Base-by-base conservation (phyloP, 2,329 filamentous ascomycete species). In the Davidsoniella neocaledoniae region DNA sequence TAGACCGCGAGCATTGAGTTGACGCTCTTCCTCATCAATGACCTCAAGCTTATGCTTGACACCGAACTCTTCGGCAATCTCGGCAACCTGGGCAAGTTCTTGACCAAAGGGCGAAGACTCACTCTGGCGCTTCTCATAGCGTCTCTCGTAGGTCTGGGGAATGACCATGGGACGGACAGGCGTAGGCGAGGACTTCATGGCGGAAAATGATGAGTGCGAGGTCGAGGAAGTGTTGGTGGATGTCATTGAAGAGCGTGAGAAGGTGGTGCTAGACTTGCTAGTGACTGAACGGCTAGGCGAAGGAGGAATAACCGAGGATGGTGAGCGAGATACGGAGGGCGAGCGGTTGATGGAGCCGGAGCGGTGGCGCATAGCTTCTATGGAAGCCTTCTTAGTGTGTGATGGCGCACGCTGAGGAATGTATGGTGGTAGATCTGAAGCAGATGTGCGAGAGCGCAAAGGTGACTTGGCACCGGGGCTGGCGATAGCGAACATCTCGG, bases 81-180 rank as follows among this genome's bases (percentile, higher is more conserved):
- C 91, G 48, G 87, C 86, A 21, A 96, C 85, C 65, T 96, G 83
- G 51, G 86, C 86, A 48, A 96, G 70, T 65, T 98, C 91, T 46
- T 82, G 80, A 48, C 86, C 86, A 59, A 96, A 96, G 0, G 90
- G 90, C 62, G 91, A 77, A 43, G 65, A 57, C 25, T 69, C 63
- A 60, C 66, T n/a, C 64, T 56, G 54, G 46, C 43, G 53, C 43
- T 21, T 40, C 29, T 52, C 50, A 10, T 51, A 51, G 40, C 26
- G 57, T 25, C 68, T 68, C 50, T 65, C 64, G 60, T 58, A 63
- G 56, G 60, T 55, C 25, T 64, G 55, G 46, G 62, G 55, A 46
- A 61, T 60, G 45, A 61, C 55, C 26, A 61, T 53, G 12, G 63
- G 62, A n/a, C 61, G 55, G 1, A 61, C 54, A 33, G 60, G 54